Evolutionary conservation across 1,284 basidiomycete species (phyloP).

Genomic region (Ceratobasidium sp.): DNA sequence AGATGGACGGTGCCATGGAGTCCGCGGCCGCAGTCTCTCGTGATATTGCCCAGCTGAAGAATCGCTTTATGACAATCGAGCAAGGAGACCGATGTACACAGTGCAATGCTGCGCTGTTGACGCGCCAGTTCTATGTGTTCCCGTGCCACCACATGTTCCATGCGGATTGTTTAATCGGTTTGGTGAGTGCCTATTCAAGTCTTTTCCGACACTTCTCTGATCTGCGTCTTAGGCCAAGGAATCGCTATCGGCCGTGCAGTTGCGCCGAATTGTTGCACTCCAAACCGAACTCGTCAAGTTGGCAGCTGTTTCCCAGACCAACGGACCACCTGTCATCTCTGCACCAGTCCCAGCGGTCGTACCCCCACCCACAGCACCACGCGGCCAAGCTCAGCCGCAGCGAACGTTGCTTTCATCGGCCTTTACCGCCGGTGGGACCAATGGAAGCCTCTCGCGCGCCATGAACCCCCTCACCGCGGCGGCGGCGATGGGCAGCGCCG

Average conservation of each 20-base stretch:
- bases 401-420: constrained; percentile 78
- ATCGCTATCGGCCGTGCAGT: constrained; percentile 79
- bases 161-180: constrained; percentile 90
- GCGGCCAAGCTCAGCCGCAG: constrained; percentile 54
- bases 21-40: constrained; percentile 94
- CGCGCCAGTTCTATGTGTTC: constrained; percentile 97
- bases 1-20: constrained; percentile 95
- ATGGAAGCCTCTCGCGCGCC: constrained; percentile 35
- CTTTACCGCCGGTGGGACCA: constrained; percentile 61
- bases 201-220: not conserved
- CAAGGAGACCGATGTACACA: constrained; percentile 86
- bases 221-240: constrained; percentile 78
- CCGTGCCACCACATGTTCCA: constrained; percentile 97
- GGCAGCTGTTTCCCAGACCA: constrained; percentile 54
- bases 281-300: constrained; percentile 83
- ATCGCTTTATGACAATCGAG: constrained; percentile 94
- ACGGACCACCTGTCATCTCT: constrained; percentile 49
- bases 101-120: constrained; percentile 80
- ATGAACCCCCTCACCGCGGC: constrained; percentile 68
- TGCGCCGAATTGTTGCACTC: constrained; percentile 84
- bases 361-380: not conserved
- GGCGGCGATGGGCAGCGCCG: constrained; percentile 62
- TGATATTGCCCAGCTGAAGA: constrained; percentile 86
- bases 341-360: constrained; percentile 43
- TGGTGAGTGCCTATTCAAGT: constrained; percentile 66